Conservation (phyloP, 2,329 filamentous ascomycete genomes). For the Colletotrichum eremochloae region DNA sequence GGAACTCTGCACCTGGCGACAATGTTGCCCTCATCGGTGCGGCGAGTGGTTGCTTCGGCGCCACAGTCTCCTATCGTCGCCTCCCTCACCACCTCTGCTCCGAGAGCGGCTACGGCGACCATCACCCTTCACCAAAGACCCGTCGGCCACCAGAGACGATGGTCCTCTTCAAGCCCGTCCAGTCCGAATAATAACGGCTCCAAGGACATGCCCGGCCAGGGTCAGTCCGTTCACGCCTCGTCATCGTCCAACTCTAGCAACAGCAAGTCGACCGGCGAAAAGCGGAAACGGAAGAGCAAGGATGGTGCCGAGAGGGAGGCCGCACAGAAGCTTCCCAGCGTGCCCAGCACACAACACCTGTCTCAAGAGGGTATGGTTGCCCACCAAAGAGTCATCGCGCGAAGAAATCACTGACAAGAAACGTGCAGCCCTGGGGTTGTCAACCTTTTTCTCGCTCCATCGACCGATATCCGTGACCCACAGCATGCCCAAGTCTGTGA, state of each 20-base stretch:
- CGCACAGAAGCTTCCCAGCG: slow-evolving; percentile 74
- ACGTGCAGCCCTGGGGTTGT: slow-evolving; percentile 81
- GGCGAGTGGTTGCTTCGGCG: slow-evolving; percentile 64
- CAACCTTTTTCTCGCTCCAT: slow-evolving; percentile 96
- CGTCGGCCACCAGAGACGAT: slow-evolving; percentile 64
- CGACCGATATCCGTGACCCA: slow-evolving; percentile 91
- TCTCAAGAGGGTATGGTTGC: slow-evolving; percentile 70
- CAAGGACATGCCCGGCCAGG: slow-evolving; percentile 61
- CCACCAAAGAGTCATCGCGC: no score
- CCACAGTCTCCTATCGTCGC: slow-evolving; percentile 61
- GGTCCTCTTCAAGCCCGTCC: slow-evolving; percentile 74
- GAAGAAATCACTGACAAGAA: slow-evolving; percentile 15
- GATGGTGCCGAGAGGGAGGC: slow-evolving; percentile 60
- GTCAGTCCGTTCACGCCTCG: slow-evolving; percentile 64
- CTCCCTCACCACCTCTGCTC: slow-evolving; percentile 56
- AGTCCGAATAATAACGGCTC: slow-evolving; percentile 70
- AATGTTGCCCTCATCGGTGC: slow-evolving; percentile 67
- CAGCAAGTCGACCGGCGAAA: slow-evolving; percentile 62
- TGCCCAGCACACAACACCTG: slow-evolving; percentile 81
- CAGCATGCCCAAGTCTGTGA: slow-evolving; percentile 80
- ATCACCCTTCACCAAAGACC: slow-evolving; percentile 46
- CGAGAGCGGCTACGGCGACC: slow-evolving; percentile 55
- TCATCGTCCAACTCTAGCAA: slow-evolving; percentile 56
- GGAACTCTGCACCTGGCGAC: slow-evolving; percentile 46
- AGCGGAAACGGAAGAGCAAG: slow-evolving; percentile 71